Evolutionary conservation across 139 green algal species (phyloP), one percentile per base, ranked within the genome.

Genomic region (Parachlorella kessleri): DNA sequence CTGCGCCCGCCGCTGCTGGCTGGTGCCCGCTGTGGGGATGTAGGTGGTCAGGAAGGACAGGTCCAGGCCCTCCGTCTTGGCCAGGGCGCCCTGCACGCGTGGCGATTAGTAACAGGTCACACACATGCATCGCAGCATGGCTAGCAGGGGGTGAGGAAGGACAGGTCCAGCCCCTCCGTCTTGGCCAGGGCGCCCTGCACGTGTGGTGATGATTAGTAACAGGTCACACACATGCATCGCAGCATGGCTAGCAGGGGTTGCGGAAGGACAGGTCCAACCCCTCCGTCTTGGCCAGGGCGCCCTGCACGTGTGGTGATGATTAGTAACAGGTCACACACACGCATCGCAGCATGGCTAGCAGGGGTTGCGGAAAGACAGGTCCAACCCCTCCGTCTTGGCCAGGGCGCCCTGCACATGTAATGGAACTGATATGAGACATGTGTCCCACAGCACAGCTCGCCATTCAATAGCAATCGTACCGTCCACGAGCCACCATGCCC

Each of bases 181-280:
- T 99, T 99, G 81, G 90, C 85, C 42, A 98, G 89, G 24, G 55
- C 14, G 48, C 48, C 48, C 48, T n/a, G n/a, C n/a, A n/a, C n/a
- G n/a, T n/a, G n/a, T n/a, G n/a, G n/a, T n/a, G n/a, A n/a, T n/a
- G n/a, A n/a, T n/a, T n/a, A n/a, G n/a, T n/a, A n/a, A n/a, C n/a
- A n/a, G n/a, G n/a, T n/a, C n/a, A n/a, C n/a, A n/a, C n/a, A n/a
- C n/a, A n/a, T n/a, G n/a, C n/a, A n/a, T n/a, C n/a, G n/a, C n/a
- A n/a, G n/a, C n/a, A n/a, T n/a, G n/a, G n/a, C n/a, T n/a, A n/a
- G 59, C 86, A 95, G 42, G 86, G 94, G 71, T 91, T 98, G 33
- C 99, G 81, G 92, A 97, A 98, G 72, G 86, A 92, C 40, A 99
- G 86, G 90, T 99, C 96, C 70, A 99, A 87, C 75, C 86, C 86